Base-by-base conservation (phyloP, 2,329 filamentous ascomycete species). In the Alternaria sp. region DNA sequence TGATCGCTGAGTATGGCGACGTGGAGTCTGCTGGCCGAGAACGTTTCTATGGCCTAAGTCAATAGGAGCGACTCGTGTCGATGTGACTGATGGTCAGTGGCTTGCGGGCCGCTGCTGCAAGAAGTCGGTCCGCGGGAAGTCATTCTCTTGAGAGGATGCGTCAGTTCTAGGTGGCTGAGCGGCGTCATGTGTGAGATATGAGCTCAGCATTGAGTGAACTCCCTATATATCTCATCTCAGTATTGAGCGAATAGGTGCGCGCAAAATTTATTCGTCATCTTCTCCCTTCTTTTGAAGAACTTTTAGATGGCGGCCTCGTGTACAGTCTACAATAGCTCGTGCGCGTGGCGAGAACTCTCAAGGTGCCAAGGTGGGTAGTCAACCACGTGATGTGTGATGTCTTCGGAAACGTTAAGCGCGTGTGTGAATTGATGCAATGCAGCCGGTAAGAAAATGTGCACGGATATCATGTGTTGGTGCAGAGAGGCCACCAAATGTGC, bases 391-490 rank as follows among this genome's bases (percentile, higher is more conserved):
- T 32, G 23, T 23, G 25, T 15, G 28, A 11, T 30, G 25, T 32
- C 17, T 6, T 6, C 6, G 8, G 28, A 28, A 13, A 36, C 19
- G 44, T n/a, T 25, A 54, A 17, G 17, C 23, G 47, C 55, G 25
- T 47, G 21, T 15, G 23, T 17, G 23, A n/a, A 47, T 17, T 25
- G 40, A 54, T 52, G 47, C 40, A 40, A 58, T 62, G 43, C 30
- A 54, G 43, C 49, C 49, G 19, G 51, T 47, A 44, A 54, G 59
- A 59, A 49, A 54, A 46, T 7, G 23, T 30, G 49, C 55, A 23
- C 26, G 28, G n/a, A 47, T 52, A 36, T 6, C 23, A 32, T 40
- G 45, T 36, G 58, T 50, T 61, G 58, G 45, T 40, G 40, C 30
- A 13, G 19, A 11, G 9, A 49, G 11, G 25, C 28, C 57, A 43